A percentile compares a stretch with the other conserved stretches of the same genome.
Evolutionary conservation across 495 filamentous ascomycete genomes (phyloP).

Genomic region (Sphaerosporella brunnea): DNA sequence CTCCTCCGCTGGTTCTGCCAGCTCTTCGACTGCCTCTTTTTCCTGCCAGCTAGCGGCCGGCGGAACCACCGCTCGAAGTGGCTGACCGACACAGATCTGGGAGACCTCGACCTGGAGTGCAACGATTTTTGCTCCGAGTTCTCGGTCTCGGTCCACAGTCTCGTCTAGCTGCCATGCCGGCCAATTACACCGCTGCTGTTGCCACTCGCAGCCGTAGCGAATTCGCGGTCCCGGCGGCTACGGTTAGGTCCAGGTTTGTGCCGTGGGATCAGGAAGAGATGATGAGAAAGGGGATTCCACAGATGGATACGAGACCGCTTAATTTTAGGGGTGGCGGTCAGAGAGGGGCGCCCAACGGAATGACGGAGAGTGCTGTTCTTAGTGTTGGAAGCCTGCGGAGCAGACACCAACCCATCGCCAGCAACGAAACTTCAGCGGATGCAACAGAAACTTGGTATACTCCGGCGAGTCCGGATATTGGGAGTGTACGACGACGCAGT

Average conservation of each 20-base stretch:
- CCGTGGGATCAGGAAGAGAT: too few relatives aligned
- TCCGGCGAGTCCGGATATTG: too few relatives aligned
- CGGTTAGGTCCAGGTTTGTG: too few relatives aligned
- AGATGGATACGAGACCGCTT: not conserved
- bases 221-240: too few relatives aligned
- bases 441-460: too few relatives aligned
- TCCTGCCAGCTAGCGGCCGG: too few relatives aligned
- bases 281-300: not conserved
- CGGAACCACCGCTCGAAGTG: too few relatives aligned
- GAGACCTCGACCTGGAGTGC: conserved; percentile 2
- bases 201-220: too few relatives aligned
- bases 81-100: conserved; percentile 4
- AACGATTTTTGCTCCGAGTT: conserved; percentile 6
- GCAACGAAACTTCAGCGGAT: not conserved
- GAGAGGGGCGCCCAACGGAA: not conserved
- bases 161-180: too few relatives aligned
- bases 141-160: conserved; percentile 3
- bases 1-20: conserved; percentile 1
- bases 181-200: too few relatives aligned
- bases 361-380: too few relatives aligned
- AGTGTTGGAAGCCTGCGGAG: too few relatives aligned
- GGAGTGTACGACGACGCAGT: not conserved
- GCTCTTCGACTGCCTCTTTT: not conserved
- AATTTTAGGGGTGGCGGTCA: not conserved
- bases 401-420: not conserved